These are phyloP conservation scores for Trichoderma gamsii DNA, from an alignment of 495 filamentous ascomycete species.

Conservation along the genomic window DNA sequence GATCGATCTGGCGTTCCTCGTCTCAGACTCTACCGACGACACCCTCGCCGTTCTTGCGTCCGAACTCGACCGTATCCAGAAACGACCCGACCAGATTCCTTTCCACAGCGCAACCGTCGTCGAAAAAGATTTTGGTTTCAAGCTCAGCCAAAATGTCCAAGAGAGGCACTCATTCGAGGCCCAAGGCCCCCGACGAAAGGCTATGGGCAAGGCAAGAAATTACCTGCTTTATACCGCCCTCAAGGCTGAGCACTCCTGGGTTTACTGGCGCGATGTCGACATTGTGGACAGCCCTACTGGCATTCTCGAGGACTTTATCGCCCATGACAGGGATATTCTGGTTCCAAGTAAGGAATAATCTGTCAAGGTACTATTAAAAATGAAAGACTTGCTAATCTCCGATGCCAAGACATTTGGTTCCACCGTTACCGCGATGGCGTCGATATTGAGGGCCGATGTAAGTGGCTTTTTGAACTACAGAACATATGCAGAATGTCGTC, in stretches of 20 bases:
- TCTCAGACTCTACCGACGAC: constrained; percentile 85
- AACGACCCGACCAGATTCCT: constrained; percentile 64
- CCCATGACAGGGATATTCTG: constrained; percentile 85
- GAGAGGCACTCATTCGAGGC: constrained; percentile 80
- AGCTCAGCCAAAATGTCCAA: constrained; percentile 65
- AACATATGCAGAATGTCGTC: neutral
- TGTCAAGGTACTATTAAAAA: neutral
- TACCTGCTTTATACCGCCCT: constrained; percentile 80
- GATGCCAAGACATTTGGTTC: constrained; percentile 87
- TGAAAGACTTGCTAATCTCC: constrained; percentile 7
- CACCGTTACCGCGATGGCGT: constrained; percentile 76
- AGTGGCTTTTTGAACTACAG: constrained; percentile 28
- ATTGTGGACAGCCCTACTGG: constrained; percentile 81
- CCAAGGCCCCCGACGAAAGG: constrained; percentile 84
- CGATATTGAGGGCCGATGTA: constrained; percentile 94
- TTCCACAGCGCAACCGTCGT: constrained; percentile 81
- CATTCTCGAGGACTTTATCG: constrained; percentile 92
- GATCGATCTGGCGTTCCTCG: constrained; percentile 92
- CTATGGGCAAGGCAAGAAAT: constrained; percentile 85
- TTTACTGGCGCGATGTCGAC: constrained; percentile 98
- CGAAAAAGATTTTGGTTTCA: constrained; percentile 79
- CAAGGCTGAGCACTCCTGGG: constrained; percentile 93
- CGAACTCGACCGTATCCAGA: constrained; percentile 86
- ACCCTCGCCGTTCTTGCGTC: constrained; percentile 72
- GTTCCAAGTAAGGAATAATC: constrained; percentile 76